These are phyloP conservation scores for Chloropicon primus DNA, from an alignment of 139 green algal species.

Conservation along the genomic window DNA sequence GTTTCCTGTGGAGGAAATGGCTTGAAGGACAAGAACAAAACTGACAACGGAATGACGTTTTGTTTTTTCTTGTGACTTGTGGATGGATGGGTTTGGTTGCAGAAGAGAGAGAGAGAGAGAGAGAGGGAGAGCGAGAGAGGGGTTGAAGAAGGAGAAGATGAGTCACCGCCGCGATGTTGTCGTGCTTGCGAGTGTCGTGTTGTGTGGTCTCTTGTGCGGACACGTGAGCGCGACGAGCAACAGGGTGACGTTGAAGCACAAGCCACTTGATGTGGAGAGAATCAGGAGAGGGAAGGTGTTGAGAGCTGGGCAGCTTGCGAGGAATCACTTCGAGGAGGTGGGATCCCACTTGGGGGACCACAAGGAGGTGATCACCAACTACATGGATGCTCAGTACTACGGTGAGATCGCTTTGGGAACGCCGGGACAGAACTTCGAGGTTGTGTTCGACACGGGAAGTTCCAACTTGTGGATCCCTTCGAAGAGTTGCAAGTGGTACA, in stretches of 20 bases:
- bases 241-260: background rate
- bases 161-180: too few species aligned
- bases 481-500: constrained; percentile 65
- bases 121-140: too few species aligned
- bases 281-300: background rate
- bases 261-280: background rate
- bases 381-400: constrained; percentile 72
- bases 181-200: too few species aligned
- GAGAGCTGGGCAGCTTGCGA: background rate
- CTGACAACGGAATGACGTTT: too few species aligned
- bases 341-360: background rate
- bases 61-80: too few species aligned
- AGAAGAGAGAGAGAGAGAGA: too few species aligned
- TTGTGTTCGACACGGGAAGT: constrained; percentile 83
- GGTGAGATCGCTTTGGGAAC: constrained; percentile 80
- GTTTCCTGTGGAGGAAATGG: too few species aligned
- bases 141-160: too few species aligned
- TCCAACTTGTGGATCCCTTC: constrained; percentile 90
- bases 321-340: background rate
- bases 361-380: background rate
- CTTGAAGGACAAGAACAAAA: too few species aligned
- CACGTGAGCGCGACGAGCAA: background rate
- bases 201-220: background rate
- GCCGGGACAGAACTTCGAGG: constrained; percentile 75
- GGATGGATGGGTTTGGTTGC: too few species aligned